These are phyloP conservation scores for Fusarium incarnatum DNA, from an alignment of 2,329 filamentous ascomycete species.

Conservation along the genomic window DNA sequence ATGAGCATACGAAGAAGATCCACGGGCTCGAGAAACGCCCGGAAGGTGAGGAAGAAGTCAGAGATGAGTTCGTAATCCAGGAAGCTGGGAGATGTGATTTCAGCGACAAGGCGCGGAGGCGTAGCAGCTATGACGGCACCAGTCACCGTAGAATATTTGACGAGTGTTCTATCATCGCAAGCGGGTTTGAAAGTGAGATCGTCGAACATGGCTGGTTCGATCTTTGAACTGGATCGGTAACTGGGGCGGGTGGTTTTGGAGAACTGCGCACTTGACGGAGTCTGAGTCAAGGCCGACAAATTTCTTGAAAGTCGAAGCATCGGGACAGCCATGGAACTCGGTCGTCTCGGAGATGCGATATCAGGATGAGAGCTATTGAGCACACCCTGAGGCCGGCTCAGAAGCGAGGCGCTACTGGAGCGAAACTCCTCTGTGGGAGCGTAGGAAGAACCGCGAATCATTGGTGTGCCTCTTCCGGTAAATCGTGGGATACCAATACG, in stretches of 20 bases:
- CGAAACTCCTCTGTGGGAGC: constrained; percentile 78
- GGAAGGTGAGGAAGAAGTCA: constrained; percentile 97
- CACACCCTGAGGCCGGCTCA: constrained; percentile 53
- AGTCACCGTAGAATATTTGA: constrained; percentile 79
- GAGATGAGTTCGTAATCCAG: constrained; percentile 97
- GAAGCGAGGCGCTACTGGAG: constrained; percentile 68
- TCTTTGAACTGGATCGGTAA: constrained; percentile 62
- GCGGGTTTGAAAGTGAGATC: constrained; percentile 79
- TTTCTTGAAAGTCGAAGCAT: constrained; percentile 48
- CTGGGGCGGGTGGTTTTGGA: constrained; percentile 58
- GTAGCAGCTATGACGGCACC: constrained; percentile 89
- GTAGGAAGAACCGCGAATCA: constrained; percentile 84
- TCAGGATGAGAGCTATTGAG: constrained; percentile 44
- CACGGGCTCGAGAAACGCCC: constrained; percentile 81
- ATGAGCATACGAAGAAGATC: constrained; percentile 87
- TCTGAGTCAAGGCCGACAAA: constrained; percentile 40
- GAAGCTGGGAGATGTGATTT: constrained; percentile 96
- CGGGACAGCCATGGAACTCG: constrained; percentile 55
- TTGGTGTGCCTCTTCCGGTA: constrained; percentile 78
- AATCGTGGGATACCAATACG: constrained; percentile 85
- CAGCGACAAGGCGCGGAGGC: constrained; percentile 88
- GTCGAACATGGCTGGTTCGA: constrained; percentile 85
- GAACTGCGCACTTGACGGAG: constrained; percentile 54
- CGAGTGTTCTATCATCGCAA: constrained; percentile 83
- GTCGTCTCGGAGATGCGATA: constrained; percentile 49